Conservation (phyloP, 2,329 filamentous ascomycete species). For the Phialemoniopsis sp. region DNA sequence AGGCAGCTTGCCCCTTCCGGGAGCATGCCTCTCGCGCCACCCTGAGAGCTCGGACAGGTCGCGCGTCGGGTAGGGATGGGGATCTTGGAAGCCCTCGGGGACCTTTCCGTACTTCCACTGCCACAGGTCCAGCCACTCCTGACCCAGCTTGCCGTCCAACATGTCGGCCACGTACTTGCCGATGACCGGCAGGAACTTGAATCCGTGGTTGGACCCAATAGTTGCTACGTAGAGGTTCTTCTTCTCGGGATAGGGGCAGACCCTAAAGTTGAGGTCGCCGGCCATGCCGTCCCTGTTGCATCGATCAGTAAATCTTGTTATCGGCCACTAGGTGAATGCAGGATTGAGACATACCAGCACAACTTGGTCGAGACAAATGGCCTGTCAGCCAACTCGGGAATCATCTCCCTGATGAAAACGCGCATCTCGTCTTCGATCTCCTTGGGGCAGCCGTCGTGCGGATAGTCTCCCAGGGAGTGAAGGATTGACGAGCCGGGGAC, state of each 20-base stretch:
- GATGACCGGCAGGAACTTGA: conserved; percentile 44
- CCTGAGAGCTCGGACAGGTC: conserved; percentile 13
- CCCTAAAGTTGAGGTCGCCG: conserved; percentile 18
- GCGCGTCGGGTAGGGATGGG: conserved; percentile 11
- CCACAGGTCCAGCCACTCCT: conserved; percentile 34
- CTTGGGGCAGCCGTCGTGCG: conserved; percentile 30
- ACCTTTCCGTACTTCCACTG: conserved; percentile 12
- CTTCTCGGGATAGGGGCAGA: conserved; percentile 11
- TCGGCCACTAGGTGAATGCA: too few species aligned
- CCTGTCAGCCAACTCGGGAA: conserved; percentile 44
- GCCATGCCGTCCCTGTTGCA: conserved; percentile 21
- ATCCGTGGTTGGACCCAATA: conserved; percentile 42
- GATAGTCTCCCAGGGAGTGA: conserved; percentile 15
- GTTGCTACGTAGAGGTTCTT: conserved; percentile 39
- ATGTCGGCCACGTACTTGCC: conserved; percentile 43
- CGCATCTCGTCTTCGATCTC: conserved; percentile 52
- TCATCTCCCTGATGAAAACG: conserved; percentile 40
- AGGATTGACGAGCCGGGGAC: conserved; percentile 11
- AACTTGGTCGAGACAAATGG: conserved; percentile 43
- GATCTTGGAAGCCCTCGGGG: conserved; percentile 11
- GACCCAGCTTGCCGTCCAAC: conserved; percentile 33
- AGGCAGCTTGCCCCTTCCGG: conserved; percentile 10
- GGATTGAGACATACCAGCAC: conserved; percentile 44
- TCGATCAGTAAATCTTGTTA: neutral
- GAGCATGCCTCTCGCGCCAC: conserved; percentile 11